Conservation (phyloP, 768 basidiomycete genomes). For the Amanita phalloides region DNA sequence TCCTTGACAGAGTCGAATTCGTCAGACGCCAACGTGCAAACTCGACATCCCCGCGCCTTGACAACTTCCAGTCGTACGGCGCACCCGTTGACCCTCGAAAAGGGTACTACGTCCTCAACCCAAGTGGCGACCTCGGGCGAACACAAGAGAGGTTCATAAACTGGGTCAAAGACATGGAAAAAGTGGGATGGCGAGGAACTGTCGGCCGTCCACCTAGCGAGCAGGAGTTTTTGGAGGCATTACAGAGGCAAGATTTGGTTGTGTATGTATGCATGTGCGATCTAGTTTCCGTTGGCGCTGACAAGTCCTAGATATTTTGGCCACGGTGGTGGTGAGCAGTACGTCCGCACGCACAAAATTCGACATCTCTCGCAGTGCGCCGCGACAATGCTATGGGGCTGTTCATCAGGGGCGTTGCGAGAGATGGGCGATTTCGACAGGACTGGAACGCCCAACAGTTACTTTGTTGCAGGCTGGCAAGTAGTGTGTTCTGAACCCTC, state of each 20-base stretch:
- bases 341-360: conserved; percentile 79
- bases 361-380: conserved; percentile 79
- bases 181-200: conserved; percentile 77
- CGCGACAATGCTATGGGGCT: conserved; percentile 96
- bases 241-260: conserved; percentile 73
- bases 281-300: background rate
- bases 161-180: conserved; percentile 69
- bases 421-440: conserved; percentile 95
- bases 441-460: conserved; percentile 85
- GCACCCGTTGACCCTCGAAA: conserved; percentile 53
- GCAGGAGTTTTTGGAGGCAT: conserved; percentile 67
- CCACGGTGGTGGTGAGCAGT: conserved; percentile 94
- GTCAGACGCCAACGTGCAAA: conserved; percentile 30
- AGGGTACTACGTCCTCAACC: conserved; percentile 82
- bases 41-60: conserved; percentile 9
- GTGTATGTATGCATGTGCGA: conserved; percentile 48
- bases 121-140: conserved; percentile 77
- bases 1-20: conserved; percentile 71
- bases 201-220: conserved; percentile 70
- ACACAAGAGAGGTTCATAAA: conserved; percentile 75
- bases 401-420: conserved; percentile 81
- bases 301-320: conserved; percentile 76
- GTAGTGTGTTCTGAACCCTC: conserved; percentile 15
- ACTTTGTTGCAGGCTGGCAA: conserved; percentile 96
- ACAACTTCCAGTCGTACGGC: conserved; percentile 24